A percentile compares a stretch with the other conserved stretches of the same genome.
Conservation (phyloP, 1,139 yeast genomes). For the Arxiozyma slooffiae region DNA sequence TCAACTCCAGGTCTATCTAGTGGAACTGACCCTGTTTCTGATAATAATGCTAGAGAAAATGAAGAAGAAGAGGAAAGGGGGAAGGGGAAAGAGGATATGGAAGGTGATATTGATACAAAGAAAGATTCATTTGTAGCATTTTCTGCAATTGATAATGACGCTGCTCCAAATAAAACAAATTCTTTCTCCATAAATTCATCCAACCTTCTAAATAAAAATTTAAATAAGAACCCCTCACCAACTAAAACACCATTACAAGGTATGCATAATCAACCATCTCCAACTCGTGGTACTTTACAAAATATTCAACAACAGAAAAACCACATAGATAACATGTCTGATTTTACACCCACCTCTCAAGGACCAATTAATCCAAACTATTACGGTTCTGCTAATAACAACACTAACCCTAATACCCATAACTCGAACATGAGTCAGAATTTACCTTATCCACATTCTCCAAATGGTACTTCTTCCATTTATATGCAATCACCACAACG, state of each 20-base stretch:
- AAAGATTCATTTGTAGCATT: slow-evolving; percentile 14
- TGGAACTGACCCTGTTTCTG: not conserved
- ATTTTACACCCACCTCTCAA: slow-evolving; percentile 73
- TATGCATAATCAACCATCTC: slow-evolving; percentile 9
- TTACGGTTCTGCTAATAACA: slow-evolving; percentile 2
- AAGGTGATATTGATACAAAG: slow-evolving; percentile 10
- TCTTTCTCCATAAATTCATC: slow-evolving; percentile 8
- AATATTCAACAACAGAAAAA: not conserved
- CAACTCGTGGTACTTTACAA: not conserved
- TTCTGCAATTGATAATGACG: slow-evolving; percentile 18
- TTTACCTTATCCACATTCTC: slow-evolving; percentile 31
- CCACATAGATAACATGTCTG: slow-evolving; percentile 34
- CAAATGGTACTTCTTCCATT: slow-evolving; percentile 28
- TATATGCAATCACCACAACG: slow-evolving; percentile 3
- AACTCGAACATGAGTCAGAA: slow-evolving; percentile 5
- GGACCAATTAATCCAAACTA: slow-evolving; percentile 62
- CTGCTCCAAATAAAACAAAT: not conserved
- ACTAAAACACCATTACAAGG: slow-evolving; percentile 17
- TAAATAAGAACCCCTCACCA: slow-evolving; percentile 6
- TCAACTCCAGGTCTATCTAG: slow-evolving; percentile 1
- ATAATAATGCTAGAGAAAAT: not conserved
- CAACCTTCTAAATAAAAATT: slow-evolving; percentile 10
- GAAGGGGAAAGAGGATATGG: slow-evolving; percentile 4
- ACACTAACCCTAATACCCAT: slow-evolving; percentile 8
- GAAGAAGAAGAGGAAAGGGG: slow-evolving; percentile 5